phyloP scores from a whole-genome alignment of 352 stramenopile species.

The Globisporangium cederbergense region DNA sequence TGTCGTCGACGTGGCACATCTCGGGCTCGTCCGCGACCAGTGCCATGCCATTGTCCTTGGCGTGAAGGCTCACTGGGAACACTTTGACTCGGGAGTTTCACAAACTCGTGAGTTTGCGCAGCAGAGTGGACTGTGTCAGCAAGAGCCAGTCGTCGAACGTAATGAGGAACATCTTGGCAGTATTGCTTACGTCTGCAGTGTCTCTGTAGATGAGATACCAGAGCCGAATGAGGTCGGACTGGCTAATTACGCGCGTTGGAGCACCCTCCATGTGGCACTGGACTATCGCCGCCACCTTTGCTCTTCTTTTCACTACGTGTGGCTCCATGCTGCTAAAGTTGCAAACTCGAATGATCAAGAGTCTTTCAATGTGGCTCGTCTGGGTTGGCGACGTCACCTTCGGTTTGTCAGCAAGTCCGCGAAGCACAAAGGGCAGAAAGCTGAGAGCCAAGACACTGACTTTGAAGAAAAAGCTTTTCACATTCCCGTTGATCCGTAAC shows the following conservation, averaged over 20 bases:
- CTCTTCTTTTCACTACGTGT: not conserved
- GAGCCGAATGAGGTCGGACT: not conserved
- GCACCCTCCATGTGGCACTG: too few relatives aligned
- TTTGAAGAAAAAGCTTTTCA: conserved; percentile 1
- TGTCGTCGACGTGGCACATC: not conserved
- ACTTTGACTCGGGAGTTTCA: not conserved
- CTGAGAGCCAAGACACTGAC: not conserved
- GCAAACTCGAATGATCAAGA: not conserved
- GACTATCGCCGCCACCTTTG: not conserved
- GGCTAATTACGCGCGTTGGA: too few relatives aligned
- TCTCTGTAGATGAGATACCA: not conserved
- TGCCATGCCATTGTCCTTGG: too few relatives aligned
- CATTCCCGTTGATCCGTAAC: not conserved
- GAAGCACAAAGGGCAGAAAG: not conserved
- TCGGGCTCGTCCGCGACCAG: not conserved
- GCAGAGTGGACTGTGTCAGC: not conserved
- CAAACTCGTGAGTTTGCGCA: not conserved
- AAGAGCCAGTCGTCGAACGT: not conserved
- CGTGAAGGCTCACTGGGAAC: not conserved
- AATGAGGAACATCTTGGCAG: not conserved
- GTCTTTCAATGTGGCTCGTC: not conserved
- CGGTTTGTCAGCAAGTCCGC: too few relatives aligned
- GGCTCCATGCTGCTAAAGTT: not conserved
- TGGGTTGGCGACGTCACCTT: too few relatives aligned
- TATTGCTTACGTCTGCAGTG: too few relatives aligned